Base-by-base conservation (phyloP, 306 rosid genomes). In the Dalbergia cochinchinensis region DNA sequence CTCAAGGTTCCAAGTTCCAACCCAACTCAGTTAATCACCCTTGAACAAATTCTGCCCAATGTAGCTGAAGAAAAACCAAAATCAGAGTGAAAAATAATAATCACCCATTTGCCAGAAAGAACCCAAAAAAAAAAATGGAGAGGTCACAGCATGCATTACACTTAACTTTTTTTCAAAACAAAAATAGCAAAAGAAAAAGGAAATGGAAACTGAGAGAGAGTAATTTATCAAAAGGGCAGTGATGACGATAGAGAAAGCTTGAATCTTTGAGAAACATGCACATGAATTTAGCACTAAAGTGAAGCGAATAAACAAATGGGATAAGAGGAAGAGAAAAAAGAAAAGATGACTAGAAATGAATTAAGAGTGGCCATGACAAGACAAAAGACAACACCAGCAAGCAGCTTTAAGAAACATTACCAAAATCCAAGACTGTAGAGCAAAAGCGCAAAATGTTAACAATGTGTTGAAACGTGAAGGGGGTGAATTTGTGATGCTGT, bases 41-140 rank as follows among this genome's bases (percentile, higher is more conserved):
- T 48, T n/a, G 54, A 58, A 70, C n/a, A 26, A 34, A 22, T 42
- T 48, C 59, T 54, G 78, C 76, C n/a, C 47, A 83, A 69, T 62
- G 73, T 33, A 82, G 65, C 1, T 4, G 58, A 6, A 73, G 18
- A 63, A 47, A 72, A 16, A 4, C 45, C 67, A 73, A 60, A 73
- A 66, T 64, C 11, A 73, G n/a, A 9, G 70, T 5, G 20, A 31
- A 53, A 26, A 64, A 5, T 13, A 51, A 3, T 11, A 10, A 66
- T 1, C 11, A 57, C 54, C n/a, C 68, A 63, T 19, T 72, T 55
- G 79, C 31, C 42, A 39, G 47, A 68, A 20, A 58, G 45, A 55
- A 58, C 6, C 6, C 13, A 18, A 45, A 39, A 67, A 22, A 13
- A 16, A 37, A 50, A 66, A 37, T 6, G 31, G 8, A 19, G 10